phyloP scores from a whole-genome alignment of 139 green algal genomes.

The Parachlorella kessleri region DNA sequence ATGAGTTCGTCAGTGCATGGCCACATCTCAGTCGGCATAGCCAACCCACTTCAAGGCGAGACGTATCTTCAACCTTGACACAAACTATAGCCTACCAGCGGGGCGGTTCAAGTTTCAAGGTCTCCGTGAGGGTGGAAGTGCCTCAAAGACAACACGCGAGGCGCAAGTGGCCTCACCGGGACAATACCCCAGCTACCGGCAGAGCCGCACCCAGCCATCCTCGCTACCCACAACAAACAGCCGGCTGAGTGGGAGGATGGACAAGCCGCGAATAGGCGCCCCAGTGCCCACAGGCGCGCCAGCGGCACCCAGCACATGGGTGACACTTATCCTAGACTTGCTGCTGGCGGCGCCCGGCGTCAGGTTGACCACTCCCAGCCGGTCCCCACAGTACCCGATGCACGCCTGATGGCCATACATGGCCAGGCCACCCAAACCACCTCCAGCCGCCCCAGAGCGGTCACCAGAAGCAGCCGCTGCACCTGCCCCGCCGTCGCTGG shows the following conservation, averaged over 20 bases:
- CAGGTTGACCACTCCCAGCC: background rate
- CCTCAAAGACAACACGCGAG: no score
- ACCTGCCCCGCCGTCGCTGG: background rate
- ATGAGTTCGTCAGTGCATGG: no score
- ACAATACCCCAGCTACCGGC: background rate
- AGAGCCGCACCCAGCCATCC: background rate
- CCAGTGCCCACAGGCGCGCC: background rate
- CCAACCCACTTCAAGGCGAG: no score
- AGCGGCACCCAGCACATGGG: background rate
- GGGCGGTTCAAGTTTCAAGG: no score
- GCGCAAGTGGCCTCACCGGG: no score
- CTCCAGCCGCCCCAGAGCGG: no score
- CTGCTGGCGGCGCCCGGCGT: background rate
- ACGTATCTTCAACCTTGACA: no score
- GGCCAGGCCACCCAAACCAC: background rate
- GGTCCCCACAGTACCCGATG: background rate
- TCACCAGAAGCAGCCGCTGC: background rate
- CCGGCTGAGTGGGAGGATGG: background rate
- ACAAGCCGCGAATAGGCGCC: background rate
- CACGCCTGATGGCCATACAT: background rate
- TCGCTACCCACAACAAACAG: background rate
- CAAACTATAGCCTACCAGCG: no score
- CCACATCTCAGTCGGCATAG: no score
- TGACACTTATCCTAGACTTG: background rate
- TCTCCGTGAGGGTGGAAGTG: no score